These are phyloP conservation scores for Dactylellina cionopaga DNA, from an alignment of 2,329 filamentous ascomycete species.

Conservation along the genomic window DNA sequence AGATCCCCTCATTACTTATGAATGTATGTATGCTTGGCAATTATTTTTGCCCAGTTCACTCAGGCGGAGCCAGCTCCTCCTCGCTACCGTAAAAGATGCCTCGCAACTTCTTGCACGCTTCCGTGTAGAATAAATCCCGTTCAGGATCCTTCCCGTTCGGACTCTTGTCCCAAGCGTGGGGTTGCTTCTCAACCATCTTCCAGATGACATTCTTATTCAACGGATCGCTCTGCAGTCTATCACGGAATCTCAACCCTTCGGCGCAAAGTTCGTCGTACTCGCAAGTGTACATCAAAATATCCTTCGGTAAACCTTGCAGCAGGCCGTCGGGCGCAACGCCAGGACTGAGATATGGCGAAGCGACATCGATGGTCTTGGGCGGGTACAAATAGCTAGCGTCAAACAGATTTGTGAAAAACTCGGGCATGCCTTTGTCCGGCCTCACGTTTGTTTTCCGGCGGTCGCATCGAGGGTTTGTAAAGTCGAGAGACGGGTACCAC, in stretches of 20 bases:
- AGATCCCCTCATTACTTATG: background rate
- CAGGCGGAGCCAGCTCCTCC: conserved; percentile 56
- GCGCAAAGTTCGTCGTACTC: conserved; percentile 73
- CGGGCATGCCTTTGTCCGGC: conserved; percentile 70
- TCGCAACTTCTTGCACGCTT: conserved; percentile 67
- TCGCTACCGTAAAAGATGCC: conserved; percentile 60
- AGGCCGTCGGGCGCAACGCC: conserved; percentile 67
- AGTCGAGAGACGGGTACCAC: conserved; percentile 73
- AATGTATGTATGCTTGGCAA: background rate
- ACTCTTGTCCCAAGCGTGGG: conserved; percentile 75
- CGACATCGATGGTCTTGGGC: conserved; percentile 60
- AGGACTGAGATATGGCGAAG: conserved; percentile 69
- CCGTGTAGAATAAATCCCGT: conserved; percentile 67
- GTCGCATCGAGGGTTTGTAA: conserved; percentile 68
- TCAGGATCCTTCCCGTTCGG: conserved; percentile 68
- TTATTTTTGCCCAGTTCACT: conserved; percentile 51
- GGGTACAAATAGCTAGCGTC: conserved; percentile 72
- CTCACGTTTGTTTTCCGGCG: conserved; percentile 67
- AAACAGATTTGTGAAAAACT: conserved; percentile 70
- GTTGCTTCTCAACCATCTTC: conserved; percentile 69
- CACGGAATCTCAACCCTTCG: conserved; percentile 71
- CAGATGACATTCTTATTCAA: conserved; percentile 69
- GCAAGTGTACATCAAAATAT: conserved; percentile 70
- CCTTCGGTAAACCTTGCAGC: conserved; percentile 65
- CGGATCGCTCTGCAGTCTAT: conserved; percentile 65